phyloP scores from a whole-genome alignment of 345 rosid genomes.

The Lagerstroemia speciosa region DNA sequence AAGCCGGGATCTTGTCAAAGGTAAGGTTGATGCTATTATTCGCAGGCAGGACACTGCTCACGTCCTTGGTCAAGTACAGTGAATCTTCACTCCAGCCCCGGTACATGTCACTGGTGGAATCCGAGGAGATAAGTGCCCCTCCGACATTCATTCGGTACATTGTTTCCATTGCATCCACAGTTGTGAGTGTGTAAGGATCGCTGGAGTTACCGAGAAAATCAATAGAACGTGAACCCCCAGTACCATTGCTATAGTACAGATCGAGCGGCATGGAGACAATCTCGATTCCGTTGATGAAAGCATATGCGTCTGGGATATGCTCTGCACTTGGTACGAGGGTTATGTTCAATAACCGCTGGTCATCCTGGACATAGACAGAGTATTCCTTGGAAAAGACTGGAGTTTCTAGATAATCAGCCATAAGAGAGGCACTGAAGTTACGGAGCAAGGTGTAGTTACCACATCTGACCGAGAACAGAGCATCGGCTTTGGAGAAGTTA shows the following conservation, averaged over 20 bases:
- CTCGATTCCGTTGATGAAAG: slow-evolving; percentile 31
- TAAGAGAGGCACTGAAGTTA: slow-evolving; percentile 21
- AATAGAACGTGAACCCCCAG: not conserved
- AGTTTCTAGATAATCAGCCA: not conserved
- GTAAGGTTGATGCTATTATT: not conserved
- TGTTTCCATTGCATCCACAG: slow-evolving; percentile 17
- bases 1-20: slow-evolving; percentile 6
- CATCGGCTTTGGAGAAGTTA: not conserved
- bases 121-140: too few species aligned
- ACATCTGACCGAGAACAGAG: slow-evolving; percentile 21
- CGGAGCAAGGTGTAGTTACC: slow-evolving; percentile 14
- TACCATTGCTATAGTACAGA: slow-evolving; percentile 14
- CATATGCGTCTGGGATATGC: slow-evolving; percentile 13
- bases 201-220: not conserved
- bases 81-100: too few species aligned
- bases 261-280: slow-evolving; percentile 27
- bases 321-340: slow-evolving; percentile 22
- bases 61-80: slow-evolving; percentile 1
- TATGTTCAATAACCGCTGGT: slow-evolving; percentile 18
- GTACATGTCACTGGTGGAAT: too few species aligned
- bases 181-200: not conserved
- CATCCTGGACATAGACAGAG: not conserved
- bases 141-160: too few species aligned
- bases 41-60: slow-evolving; percentile 2
- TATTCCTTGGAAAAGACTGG: not conserved